Percentiles rank a stretch among this genome's conserved stretches.
phyloP scores from a whole-genome alignment of 2,329 filamentous ascomycete genomes.

The Drechslerella stenobrocha region DNA sequence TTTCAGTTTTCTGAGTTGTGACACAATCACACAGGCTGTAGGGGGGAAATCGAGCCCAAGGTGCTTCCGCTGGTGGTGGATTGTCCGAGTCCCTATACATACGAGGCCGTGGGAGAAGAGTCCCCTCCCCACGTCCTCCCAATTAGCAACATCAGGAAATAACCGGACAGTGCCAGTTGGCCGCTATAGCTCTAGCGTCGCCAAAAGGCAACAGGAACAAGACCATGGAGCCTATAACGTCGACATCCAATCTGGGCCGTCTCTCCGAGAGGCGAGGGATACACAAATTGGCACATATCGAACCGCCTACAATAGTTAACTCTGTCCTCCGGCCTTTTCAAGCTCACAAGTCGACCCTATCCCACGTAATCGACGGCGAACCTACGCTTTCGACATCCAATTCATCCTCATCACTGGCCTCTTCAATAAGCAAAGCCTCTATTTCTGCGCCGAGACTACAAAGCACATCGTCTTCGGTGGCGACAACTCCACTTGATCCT shows the following conservation, averaged over 20 bases:
- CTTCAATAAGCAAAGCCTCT: conserved; percentile 39
- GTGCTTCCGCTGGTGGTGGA: conserved; percentile 9
- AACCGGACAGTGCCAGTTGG: conserved; percentile 20
- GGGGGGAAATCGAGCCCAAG: conserved; percentile 17
- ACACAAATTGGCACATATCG: conserved; percentile 46
- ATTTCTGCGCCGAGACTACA: conserved; percentile 42
- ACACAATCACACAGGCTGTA: conserved; percentile 27
- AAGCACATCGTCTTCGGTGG: conserved; percentile 37
- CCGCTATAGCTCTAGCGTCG: conserved; percentile 23
- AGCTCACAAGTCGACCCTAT: conserved; percentile 40
- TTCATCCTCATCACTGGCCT: conserved; percentile 39
- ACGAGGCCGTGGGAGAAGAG: conserved; percentile 38
- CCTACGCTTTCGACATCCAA: conserved; percentile 41
- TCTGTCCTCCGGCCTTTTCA: conserved; percentile 39
- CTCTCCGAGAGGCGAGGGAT: conserved; percentile 46
- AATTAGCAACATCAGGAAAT: conserved; percentile 24
- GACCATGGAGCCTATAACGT: conserved; percentile 36
- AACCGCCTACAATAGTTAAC: conserved; percentile 27
- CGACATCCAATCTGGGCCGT: conserved; percentile 39
- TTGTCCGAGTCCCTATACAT: conserved; percentile 24
- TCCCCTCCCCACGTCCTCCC: conserved; percentile 22
- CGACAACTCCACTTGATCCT: conserved; percentile 39
- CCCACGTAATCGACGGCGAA: conserved; percentile 39
- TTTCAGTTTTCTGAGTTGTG: conserved; percentile 30
- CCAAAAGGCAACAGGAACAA: conserved; percentile 19